phyloP scores from a whole-genome alignment of 352 stramenopile species.

The Pythium angustatum region DNA sequence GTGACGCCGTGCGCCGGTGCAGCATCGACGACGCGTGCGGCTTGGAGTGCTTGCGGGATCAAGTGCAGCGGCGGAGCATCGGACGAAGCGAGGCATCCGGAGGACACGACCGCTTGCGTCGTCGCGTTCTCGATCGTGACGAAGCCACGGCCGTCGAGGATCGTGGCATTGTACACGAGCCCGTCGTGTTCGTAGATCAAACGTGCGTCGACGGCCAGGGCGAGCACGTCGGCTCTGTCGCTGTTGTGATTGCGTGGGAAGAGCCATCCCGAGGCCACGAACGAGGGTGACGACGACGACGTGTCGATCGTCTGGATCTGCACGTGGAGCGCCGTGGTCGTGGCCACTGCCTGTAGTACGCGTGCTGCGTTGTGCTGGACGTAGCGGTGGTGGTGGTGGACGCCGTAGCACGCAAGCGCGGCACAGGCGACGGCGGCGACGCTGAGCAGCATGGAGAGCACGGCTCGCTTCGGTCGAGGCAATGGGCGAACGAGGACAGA shows the following conservation, averaged over 20 bases:
- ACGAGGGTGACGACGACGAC: no score
- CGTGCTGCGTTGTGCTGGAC: slow-evolving; percentile 9
- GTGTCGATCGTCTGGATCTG: not conserved
- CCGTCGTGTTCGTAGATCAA: slow-evolving; percentile 32
- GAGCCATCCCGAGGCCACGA: not conserved
- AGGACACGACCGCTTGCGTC: slow-evolving; percentile 20
- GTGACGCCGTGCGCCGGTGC: not conserved
- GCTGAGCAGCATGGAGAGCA: not conserved
- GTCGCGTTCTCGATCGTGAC: slow-evolving; percentile 31
- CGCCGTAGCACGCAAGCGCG: not conserved
- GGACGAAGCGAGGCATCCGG: slow-evolving; percentile 24
- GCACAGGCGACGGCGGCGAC: not conserved
- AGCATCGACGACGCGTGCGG: not conserved
- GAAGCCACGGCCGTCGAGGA: slow-evolving; percentile 35
- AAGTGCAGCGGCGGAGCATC: slow-evolving; percentile 31
- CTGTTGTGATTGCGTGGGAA: not conserved
- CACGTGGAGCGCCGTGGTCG: not conserved
- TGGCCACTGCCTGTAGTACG: not conserved
- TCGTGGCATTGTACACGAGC: slow-evolving; percentile 36
- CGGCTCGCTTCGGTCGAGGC: no score
- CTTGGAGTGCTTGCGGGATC: not conserved
- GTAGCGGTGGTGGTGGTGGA: not conserved
- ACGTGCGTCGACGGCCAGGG: slow-evolving; percentile 36
- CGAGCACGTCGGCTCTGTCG: slow-evolving; percentile 9
- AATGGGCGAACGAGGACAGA: no score